Evolutionary conservation across 768 basidiomycete species (phyloP).

Genomic region (Bullera alba): DNA sequence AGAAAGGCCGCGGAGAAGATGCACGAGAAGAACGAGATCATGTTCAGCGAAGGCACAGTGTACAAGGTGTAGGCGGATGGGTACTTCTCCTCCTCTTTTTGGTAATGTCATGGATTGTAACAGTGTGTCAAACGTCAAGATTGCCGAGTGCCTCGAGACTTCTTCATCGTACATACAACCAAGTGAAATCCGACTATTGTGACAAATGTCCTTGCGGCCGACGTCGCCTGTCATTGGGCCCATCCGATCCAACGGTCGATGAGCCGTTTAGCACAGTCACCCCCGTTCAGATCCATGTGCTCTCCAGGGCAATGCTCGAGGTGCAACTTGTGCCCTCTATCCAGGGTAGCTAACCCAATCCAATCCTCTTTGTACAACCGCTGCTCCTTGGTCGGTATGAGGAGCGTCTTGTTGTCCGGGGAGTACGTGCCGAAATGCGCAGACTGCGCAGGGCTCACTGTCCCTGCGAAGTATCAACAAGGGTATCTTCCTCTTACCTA

Average conservation of each 20-base stretch:
- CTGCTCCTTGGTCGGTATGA: slow-evolving; percentile 23
- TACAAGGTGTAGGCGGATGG: slow-evolving; percentile 50
- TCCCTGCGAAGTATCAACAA: slow-evolving; percentile 19
- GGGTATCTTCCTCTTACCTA: neutral
- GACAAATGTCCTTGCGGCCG: too few relatives aligned
- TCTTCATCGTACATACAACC: too few relatives aligned
- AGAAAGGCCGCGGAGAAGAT: slow-evolving; percentile 64
- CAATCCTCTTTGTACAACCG: slow-evolving; percentile 35
- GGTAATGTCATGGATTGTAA: neutral
- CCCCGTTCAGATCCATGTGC: slow-evolving; percentile 42
- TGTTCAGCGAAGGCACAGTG: slow-evolving; percentile 78
- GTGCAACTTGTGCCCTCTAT: slow-evolving; percentile 18
- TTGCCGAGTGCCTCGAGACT: too few relatives aligned
- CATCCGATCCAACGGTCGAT: slow-evolving; percentile 38
- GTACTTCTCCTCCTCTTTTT: neutral
- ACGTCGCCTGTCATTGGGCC: too few relatives aligned
- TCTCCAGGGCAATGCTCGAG: slow-evolving; percentile 37
- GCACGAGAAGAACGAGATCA: slow-evolving; percentile 69
- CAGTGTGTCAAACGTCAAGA: too few relatives aligned
- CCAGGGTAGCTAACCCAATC: slow-evolving; percentile 34
- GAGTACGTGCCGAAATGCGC: slow-evolving; percentile 39
- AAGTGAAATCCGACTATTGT: too few relatives aligned
- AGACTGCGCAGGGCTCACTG: slow-evolving; percentile 42
- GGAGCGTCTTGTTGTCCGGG: slow-evolving; percentile 20
- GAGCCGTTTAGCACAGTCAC: slow-evolving; percentile 31